phyloP scores from a whole-genome alignment of 768 basidiomycete genomes.

The Psilocybe azurescens region DNA sequence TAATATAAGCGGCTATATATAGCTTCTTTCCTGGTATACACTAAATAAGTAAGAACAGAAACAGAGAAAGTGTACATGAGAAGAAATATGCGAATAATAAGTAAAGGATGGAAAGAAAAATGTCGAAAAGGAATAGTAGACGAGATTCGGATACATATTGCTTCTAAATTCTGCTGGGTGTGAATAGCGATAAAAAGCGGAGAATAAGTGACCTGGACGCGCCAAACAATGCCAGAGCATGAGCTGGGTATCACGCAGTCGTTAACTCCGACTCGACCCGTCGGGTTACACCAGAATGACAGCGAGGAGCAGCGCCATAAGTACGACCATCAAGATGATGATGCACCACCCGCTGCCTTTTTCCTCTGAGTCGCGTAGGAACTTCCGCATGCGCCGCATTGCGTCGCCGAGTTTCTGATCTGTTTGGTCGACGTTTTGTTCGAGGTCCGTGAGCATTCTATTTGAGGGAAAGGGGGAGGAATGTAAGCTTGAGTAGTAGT shows the following conservation, averaged over 20 bases:
- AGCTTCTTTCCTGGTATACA: slow-evolving; percentile 1
- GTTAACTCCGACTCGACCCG: too few relatives aligned
- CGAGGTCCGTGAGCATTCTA: slow-evolving; percentile 84
- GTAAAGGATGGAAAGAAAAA: too few relatives aligned
- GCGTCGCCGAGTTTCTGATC: slow-evolving; percentile 69
- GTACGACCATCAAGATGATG: slow-evolving; percentile 78
- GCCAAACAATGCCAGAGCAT: too few relatives aligned
- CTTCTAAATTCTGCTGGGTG: too few relatives aligned
- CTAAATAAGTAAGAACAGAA: neutral
- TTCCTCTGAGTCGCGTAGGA: slow-evolving; percentile 89
- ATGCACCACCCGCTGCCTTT: slow-evolving; percentile 93
- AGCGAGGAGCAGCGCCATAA: slow-evolving; percentile 75
- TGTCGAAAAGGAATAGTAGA: too few relatives aligned
- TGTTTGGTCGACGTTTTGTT: slow-evolving; percentile 71
- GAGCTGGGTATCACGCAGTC: too few relatives aligned
- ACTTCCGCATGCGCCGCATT: slow-evolving; percentile 73
- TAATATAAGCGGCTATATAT: neutral
- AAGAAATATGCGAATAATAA: neutral
- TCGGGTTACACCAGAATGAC: slow-evolving; percentile 61
- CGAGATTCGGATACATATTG: too few relatives aligned
- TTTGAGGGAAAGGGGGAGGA: too few relatives aligned
- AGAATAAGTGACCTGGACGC: neutral
- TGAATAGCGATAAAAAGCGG: neutral
- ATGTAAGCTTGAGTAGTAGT: neutral
- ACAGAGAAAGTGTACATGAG: neutral